These are phyloP conservation scores for Ophiocordyceps unilateralis DNA, from an alignment of 2,329 filamentous ascomycete genomes.

Conservation along the genomic window DNA sequence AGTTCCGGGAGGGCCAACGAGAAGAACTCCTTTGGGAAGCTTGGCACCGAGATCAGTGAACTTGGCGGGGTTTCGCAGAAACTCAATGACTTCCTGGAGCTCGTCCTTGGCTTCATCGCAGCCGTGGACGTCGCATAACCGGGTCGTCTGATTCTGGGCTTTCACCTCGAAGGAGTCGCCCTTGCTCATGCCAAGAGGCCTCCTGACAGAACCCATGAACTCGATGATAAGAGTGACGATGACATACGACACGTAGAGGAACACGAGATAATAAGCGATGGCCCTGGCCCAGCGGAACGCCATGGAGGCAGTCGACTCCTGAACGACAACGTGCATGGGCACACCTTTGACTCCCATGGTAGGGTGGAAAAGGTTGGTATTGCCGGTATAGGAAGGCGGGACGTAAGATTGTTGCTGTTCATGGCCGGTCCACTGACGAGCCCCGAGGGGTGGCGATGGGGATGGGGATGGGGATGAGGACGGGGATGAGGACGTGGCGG, in stretches of 20 bases:
- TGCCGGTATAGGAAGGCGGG: constrained; percentile 9
- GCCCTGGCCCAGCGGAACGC: constrained; percentile 84
- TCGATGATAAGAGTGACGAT: constrained; percentile 72
- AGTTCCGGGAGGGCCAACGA: constrained; percentile 90
- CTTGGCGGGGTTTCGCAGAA: constrained; percentile 79
- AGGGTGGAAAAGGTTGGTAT: constrained; percentile 5
- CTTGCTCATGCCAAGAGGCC: constrained; percentile 48
- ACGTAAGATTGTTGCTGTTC: constrained; percentile 9
- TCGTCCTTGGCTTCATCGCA: constrained; percentile 98
- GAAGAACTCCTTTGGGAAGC: constrained; percentile 86
- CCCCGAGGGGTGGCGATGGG: constrained; percentile 5
- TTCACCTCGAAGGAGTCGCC: constrained; percentile 68
- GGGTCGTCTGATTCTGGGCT: constrained; percentile 78
- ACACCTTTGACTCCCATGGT: constrained; percentile 55
- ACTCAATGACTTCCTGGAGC: constrained; percentile 90
- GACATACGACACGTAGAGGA: constrained; percentile 65
- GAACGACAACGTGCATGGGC: constrained; percentile 90
- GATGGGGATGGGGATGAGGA: constrained; percentile 3
- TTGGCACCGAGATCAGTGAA: constrained; percentile 93
- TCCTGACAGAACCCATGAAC: constrained; percentile 60
- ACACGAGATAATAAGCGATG: constrained; percentile 57
- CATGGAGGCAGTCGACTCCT: constrained; percentile 59
- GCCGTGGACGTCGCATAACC: constrained; percentile 87
- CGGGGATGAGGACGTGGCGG: constrained; percentile 6
- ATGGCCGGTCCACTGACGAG: constrained; percentile 12